Base-by-base conservation (phyloP, 129 eudicot species). In the Flaveria brownii region DNA sequence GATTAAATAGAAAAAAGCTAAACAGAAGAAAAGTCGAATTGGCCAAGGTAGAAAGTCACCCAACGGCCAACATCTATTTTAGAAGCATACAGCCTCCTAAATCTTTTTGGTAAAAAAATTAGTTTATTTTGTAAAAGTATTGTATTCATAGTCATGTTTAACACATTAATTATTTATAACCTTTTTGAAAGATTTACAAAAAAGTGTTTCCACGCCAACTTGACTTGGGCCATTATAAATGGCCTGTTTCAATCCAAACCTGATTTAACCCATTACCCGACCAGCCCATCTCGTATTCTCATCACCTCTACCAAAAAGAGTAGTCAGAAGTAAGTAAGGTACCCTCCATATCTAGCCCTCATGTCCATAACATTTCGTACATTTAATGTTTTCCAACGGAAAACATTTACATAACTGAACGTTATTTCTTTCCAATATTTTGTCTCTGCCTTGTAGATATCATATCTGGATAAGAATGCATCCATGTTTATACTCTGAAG, bases 261-360 rank as follows among this genome's bases (percentile, higher is more conserved):
- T 10, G 8, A 16, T 57, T 57, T 57, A 42, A 13, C 68, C 54
- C 49, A 26, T 73, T 73, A 57, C 23, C 78, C 10, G 16, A 23
- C 45, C 70, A 28, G 10, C 42, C 14, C n/a, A 74, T 74, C 57
- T 14, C 12, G 4, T 30, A 30, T 30, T 30, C 36, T 4, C 36
- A 4, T 45, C 70, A 74, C 52, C 67, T 72, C 54, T 55, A 18
- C 22, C 39, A 7, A 36, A 72, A 54, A 54, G 52, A 72, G 49
- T 6, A 20, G 74, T 49, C 71, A 64, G 46, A 57, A 71, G 51
- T 69, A 42, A 25, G 42, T 28, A 71, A 77, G 2, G 30, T 85
- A 91, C 97, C 97, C 97, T 84, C 97, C 97, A 70, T 84, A 91
- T 86, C 91, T 85, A 66, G 97, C 95, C 78, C 85, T 79, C 97